Conservation (phyloP, 2,329 filamentous ascomycete genomes). For the Macrophomina pseudophaseolina region DNA sequence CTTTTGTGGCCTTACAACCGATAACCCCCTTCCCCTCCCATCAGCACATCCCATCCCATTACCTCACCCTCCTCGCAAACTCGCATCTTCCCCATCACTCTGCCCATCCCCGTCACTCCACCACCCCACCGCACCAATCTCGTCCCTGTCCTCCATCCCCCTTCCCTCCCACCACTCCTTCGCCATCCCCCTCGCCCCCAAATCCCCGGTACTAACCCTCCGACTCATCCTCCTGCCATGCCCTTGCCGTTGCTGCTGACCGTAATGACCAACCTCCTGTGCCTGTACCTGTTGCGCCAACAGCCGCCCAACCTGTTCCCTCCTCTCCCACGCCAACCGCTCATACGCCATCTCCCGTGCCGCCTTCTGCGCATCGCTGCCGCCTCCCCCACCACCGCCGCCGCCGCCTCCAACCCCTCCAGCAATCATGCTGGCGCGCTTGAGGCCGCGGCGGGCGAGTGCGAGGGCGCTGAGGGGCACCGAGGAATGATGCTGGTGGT, state of each 20-base stretch:
- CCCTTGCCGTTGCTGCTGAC: neutral
- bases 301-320: conserved; percentile 29
- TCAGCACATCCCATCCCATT: too few species aligned
- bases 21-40: too few species aligned
- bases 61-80: too few species aligned
- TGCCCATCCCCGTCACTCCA: neutral
- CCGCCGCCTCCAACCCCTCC: too few species aligned
- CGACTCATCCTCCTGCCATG: neutral
- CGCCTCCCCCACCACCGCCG: conserved; percentile 35
- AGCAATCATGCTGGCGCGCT: conserved; percentile 28
- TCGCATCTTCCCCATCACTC: too few species aligned
- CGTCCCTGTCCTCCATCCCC: neutral
- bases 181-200: neutral
- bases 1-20: too few species aligned
- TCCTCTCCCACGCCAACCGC: conserved; percentile 46
- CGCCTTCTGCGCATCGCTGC: conserved; percentile 38
- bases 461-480: neutral
- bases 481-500: neutral
- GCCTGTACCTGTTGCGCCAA: neutral
- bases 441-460: conserved; percentile 26
- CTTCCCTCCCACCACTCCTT: neutral
- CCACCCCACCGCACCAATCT: neutral
- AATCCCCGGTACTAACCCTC: neutral
- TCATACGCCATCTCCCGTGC: conserved; percentile 45
- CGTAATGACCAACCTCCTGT: too few species aligned